These are phyloP conservation scores for Globisporangium megalacanthum DNA, from an alignment of 352 stramenopile species.

Conservation along the genomic window DNA sequence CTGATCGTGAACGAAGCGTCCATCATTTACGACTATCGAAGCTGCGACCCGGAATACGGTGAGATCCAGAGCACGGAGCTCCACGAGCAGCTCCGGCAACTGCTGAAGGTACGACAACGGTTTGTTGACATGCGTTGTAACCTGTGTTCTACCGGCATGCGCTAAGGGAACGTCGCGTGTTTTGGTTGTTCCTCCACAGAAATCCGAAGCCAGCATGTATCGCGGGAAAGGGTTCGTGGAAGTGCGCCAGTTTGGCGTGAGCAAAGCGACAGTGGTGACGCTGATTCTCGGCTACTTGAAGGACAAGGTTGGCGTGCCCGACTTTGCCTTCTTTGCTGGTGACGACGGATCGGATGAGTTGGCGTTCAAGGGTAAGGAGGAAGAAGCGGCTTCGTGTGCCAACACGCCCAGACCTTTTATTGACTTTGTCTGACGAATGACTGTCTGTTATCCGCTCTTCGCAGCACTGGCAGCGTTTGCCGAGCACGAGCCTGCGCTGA, in stretches of 20 bases:
- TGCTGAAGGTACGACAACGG: conserved; percentile 71
- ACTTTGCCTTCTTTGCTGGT: conserved; percentile 95
- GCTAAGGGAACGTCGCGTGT: no score
- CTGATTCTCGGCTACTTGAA: conserved; percentile 55
- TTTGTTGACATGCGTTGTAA: no score
- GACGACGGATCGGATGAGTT: conserved; percentile 98
- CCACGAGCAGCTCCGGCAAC: conserved; percentile 91
- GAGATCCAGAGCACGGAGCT: conserved; percentile 94
- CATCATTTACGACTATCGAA: conserved; percentile 97
- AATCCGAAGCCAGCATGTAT: conserved; percentile 45
- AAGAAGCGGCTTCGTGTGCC: no score
- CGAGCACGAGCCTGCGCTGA: conserved; percentile 22
- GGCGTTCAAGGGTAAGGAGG: conserved; percentile 46
- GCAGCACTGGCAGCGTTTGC: conserved; percentile 45
- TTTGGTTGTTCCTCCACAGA: conserved; percentile 18
- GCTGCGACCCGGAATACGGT: conserved; percentile 98
- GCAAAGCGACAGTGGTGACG: conserved; percentile 49
- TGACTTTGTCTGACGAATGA: no score
- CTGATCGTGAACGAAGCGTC: conserved; percentile 96
- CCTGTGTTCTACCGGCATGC: no score
- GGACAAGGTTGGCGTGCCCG: conserved; percentile 56
- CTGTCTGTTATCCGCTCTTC: background rate
- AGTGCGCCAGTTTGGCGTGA: conserved; percentile 69
- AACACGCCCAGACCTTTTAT: no score
- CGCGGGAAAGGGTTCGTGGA: conserved; percentile 68